A percentile compares a stretch with the other conserved stretches of the same genome.
Evolutionary conservation across 257 asterid species (phyloP).

Genomic region (Craterostigma plantagineum): DNA sequence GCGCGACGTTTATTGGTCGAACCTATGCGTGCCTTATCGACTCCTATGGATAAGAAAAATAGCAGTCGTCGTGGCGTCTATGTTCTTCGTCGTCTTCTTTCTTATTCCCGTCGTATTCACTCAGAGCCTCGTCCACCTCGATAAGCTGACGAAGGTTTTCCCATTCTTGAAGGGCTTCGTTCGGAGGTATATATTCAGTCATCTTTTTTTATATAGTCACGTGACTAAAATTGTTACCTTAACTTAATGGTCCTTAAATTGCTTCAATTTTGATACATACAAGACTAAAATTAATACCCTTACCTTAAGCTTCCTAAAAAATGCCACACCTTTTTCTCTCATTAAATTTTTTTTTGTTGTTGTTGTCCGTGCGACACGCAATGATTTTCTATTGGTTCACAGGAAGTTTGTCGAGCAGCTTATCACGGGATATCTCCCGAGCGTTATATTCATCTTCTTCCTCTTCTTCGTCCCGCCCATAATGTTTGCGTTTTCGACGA

Average conservation of each 20-base stretch:
- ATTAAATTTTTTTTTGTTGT: too few species aligned
- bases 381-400: constrained; percentile 9
- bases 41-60: constrained; percentile 81
- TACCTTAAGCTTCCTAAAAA: too few species aligned
- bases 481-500: constrained; percentile 69
- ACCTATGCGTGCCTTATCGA: constrained; percentile 59
- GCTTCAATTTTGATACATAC: too few species aligned
- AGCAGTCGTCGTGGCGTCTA: constrained; percentile 45
- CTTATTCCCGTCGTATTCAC: constrained; percentile 79
- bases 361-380: too few species aligned
- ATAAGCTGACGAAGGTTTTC: constrained; percentile 47
- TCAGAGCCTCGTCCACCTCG: constrained; percentile 80
- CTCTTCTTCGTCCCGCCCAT: constrained; percentile 66
- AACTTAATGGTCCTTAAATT: too few species aligned
- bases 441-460: constrained; percentile 65
- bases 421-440: constrained; percentile 83
- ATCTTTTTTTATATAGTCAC: too few species aligned
- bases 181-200: constrained; percentile 52
- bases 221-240: too few species aligned
- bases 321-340: too few species aligned
- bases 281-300: too few species aligned
- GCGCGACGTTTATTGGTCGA: constrained; percentile 65
- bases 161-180: constrained; percentile 41
- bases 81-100: constrained; percentile 58
- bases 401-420: constrained; percentile 55